Base-by-base conservation (phyloP, 371 early-diverging fungal genomes). In the Circinella umbellata region DNA sequence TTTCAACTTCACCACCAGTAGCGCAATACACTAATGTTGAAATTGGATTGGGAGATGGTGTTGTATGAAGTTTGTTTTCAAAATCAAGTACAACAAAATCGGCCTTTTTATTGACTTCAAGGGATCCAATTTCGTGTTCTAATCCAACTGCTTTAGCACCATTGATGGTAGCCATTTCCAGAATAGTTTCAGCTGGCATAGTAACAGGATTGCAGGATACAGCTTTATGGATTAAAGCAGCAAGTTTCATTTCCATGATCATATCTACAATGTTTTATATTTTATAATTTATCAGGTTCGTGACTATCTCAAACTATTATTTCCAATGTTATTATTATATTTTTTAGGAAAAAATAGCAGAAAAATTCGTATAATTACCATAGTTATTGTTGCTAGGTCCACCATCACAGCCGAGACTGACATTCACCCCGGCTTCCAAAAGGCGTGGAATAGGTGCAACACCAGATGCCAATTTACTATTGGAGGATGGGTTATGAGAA, bases 111-210 rank as follows among this genome's bases (percentile, higher is more conserved):
- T 71, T 71, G 3, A 38, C 51, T 38, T 74, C 74, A 42, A 74
- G 53, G 4, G 74, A 74, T 11, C 74, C 74, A 53, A 74, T 74
- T 27, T 74, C 71, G 13, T 74, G 68, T 51, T 74, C 74, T 37
- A 74, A 42, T 14, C 74, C 74, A 59, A 74, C 60, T 61, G 74
- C 74, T 49, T 70, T 70, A 54, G 74, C 74, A 47, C 74, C 74
- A 63, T 74, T 74, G 68, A 74, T 70, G 38, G 74, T 74, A 4
- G 74, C 74, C 74, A 74, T 74, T 46, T 74, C 74, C 55, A 74
- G 53, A 4, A 74, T 69, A 35, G 70, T 68, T 38, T 74, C 74
- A 13, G 74, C 74, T 7, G 74, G 69, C 71, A 74, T 70, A 9
- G 70, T 70, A 10, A 68, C 59, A 4, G 74, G 74, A 54, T 74